Evolutionary conservation across 306 rosid genomes (phyloP), one percentile per base, ranked within the genome.

Genomic region (Glycyrrhiza uralensis): DNA sequence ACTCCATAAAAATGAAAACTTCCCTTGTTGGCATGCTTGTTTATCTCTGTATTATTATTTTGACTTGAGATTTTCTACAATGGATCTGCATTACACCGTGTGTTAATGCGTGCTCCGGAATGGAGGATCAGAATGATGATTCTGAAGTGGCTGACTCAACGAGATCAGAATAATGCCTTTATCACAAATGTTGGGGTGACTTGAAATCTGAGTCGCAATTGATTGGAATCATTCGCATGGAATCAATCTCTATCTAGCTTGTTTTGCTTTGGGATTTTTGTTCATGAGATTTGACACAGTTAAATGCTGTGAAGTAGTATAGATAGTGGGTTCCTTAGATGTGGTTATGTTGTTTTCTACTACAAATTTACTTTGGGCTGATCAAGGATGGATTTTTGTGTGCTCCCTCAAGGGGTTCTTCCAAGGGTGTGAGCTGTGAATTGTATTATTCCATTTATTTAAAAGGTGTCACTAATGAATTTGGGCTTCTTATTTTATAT

Each of bases 51-150:
- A 0, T 0, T 29, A 1, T 39, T 2, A 2, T 0, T 0, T 64
- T 13, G n/a, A 10, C 22, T 32, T 59, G 35, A 12, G 44, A 3
- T 50, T 35, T 58, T 11, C 3, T 46, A 44, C 11, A 12, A 47
- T 29, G 56, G 76, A 77, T 77, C 81, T 68, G 55, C 46, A 35
- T 55, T 67, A 5, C 58, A 57, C 4, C 46, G 5, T 42, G 41
- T 67, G 0, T 7, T n/a, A n/a, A n/a, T n/a, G n/a, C n/a, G n/a
- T n/a, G n/a, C n/a, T n/a, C n/a, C 44, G 61, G 15, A 38, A 42
- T 57, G 67, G 18, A 38, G 14, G 14, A 38, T 38, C 45, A 14
- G 12, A 26, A 30, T 58, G 57, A 12, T 7, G 50, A 19, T 30
- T 72, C 6, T 38, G 23, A 69, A 11, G 22, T 68, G 45, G 49